Conservation (phyloP, 306 rosid species). For the Malus sieversii region DNA sequence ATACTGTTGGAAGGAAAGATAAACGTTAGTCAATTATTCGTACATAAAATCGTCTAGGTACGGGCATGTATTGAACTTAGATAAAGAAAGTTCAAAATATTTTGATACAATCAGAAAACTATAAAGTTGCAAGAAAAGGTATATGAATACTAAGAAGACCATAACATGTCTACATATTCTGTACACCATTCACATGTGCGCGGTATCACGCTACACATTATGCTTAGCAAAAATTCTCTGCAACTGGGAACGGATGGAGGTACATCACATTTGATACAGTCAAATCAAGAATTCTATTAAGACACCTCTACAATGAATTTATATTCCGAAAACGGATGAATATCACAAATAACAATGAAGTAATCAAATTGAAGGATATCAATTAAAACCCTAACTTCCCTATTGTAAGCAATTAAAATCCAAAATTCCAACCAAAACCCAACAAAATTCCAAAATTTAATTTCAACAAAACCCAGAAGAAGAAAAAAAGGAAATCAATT, state of each 20-base stretch:
- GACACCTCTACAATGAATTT: neutral
- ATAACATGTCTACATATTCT: neutral
- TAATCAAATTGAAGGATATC: neutral
- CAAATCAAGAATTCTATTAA: neutral
- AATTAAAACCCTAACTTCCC: neutral
- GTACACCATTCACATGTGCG: neutral
- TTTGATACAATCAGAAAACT: neutral
- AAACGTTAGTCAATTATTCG: neutral
- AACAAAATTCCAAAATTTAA: neutral
- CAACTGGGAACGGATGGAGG: neutral
- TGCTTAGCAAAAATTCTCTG: neutral
- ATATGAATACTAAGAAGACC: too few relatives aligned
- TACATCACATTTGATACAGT: neutral
- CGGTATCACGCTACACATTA: neutral
- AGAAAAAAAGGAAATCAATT: neutral
- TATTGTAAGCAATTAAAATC: neutral
- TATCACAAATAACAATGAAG: neutral
- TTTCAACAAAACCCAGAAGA: neutral
- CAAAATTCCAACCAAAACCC: neutral
- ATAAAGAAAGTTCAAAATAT: neutral
- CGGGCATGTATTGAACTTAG: neutral
- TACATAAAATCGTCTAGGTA: neutral
- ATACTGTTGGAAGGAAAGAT: neutral
- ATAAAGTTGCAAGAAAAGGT: neutral
- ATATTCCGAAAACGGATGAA: neutral